These are phyloP conservation scores for Polygonum aviculare DNA, from an alignment of 148 eudicot genomes.

Conservation along the genomic window DNA sequence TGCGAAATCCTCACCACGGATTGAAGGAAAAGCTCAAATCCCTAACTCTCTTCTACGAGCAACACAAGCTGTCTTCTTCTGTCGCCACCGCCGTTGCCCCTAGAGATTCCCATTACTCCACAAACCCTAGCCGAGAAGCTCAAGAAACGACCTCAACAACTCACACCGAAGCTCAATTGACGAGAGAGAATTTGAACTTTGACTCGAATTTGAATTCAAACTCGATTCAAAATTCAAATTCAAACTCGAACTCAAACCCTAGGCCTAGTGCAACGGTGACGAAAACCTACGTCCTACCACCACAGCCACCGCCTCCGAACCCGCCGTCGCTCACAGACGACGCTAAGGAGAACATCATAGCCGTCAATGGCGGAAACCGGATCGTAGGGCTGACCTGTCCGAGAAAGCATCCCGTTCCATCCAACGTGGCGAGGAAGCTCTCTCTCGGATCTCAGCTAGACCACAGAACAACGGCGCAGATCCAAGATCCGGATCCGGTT, in stretches of 20 bases:
- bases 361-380: conserved; percentile 24
- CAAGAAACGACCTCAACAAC: conserved; percentile 9
- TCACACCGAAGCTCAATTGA: conserved; percentile 15
- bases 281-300: conserved; percentile 33
- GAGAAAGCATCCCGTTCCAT: conserved; percentile 28
- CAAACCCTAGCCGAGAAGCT: conserved; percentile 5
- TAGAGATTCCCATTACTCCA: not conserved
- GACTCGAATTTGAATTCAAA: not conserved
- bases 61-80: conserved; percentile 49
- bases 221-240: not conserved
- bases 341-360: conserved; percentile 45
- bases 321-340: conserved; percentile 15
- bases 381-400: conserved; percentile 51
- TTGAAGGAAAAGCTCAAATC: conserved; percentile 81
- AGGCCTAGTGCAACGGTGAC: conserved; percentile 31
- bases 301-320: conserved; percentile 26
- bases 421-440: conserved; percentile 50
- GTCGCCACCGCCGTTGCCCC: not conserved
- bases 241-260: conserved; percentile 11
- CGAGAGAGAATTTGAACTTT: conserved; percentile 33
- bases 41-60: conserved; percentile 62
- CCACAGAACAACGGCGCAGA: not conserved
- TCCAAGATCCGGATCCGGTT: conserved; percentile 8
- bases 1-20: conserved; percentile 75
- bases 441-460: conserved; percentile 36